Base-by-base conservation (phyloP, 1,284 basidiomycete species). In the Marasmius sp. region DNA sequence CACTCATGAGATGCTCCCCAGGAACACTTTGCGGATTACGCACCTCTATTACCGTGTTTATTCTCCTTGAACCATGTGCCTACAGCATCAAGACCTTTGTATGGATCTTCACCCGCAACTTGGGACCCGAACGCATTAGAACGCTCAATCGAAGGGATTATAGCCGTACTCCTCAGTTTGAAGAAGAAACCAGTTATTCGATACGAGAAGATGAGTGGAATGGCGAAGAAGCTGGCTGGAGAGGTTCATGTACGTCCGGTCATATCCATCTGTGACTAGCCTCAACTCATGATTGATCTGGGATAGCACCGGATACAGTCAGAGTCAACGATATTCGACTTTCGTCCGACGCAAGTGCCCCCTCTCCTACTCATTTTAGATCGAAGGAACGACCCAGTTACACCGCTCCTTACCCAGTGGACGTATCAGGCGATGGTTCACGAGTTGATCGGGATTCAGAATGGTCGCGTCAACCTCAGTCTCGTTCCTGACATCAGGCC, bases 391-490 rank as follows among this genome's bases (percentile, higher is more conserved):
- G 97, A 99, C 72, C 97, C 97, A 2, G 95, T 99, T 14, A 99
- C 97, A 0, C 97, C 97, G 3, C 78, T 99, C n/a, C 82, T 99
- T 34, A 93, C 94, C 1, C 97, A 98, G 75, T 99, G 97, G 97
- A 99, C 97, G 12, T 99, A 99, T 77, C 97, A 99, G 75, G 97
- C 97, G 1, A 98, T 99, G 97, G 97, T 98, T 0, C 97, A 99
- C 71, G 97, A 99, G 74, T 80, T 98, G 11, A 78, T 99, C 10
- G 93, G 94, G 0, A 97, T 99, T 62, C 89, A 92, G 67, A 98
- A 98, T 72, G 97, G 96, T 16, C 85, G 97, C 53, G 95, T 99
- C 6, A 89, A 93, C 71, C 78, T 97, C 47, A 86, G 85, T 60
- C 81, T 88, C 62, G 92, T 95, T n/a, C 93, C 93, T 16, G 95